Base-by-base conservation (phyloP, 202 grass and related monocot species). In the Bolboschoenoplectus hybrid region DNA sequence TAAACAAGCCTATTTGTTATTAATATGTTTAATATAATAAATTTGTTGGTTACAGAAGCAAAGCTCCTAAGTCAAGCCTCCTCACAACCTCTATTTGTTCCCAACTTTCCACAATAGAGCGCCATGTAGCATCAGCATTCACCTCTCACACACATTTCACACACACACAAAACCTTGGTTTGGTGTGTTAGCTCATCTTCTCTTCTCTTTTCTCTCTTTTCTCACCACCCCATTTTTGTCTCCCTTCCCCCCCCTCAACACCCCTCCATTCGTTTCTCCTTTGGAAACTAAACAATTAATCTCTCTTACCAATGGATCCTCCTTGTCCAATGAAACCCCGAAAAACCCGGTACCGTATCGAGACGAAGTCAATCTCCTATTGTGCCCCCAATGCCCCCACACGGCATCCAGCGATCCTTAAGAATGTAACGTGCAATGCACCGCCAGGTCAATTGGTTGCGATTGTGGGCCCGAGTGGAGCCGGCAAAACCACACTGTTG, bases 381-480 rank as follows among this genome's bases (percentile, higher is more conserved):
- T 87, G 87, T 8, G 77, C 94, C 17, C 87, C 91, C 10, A 60
- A 84, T 56, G 69, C 64, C 6, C 39, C 63, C 16, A 72, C 44
- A 9, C 17, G 41, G 19, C 83, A 36, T 52, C 44, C 74, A 72
- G 38, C 88, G 46, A 87, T 98, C 40, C 90, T 95, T 13, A 87
- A 88, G 34, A 90, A 87, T 38, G 93, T 98, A 10, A 93, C 89
- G 4, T 98, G 93, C 88, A 92, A 98, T 64, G 91, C 67, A 39
- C 86, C 87, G 7, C 87, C 91, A 0, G 95, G 93, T 1, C 88
- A 92, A 90, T 85, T 95, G 63, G 88, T 93, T 80, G 95, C 91
- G 2, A 88, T 98, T 72, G 93, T 98, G 47, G 95, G 95, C n/a
- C 91, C 95, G 3, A 98, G 93, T 74, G 93, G 95, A 0, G 91